Evolutionary conservation across 2,329 filamentous ascomycete species (phyloP).

Genomic region (Keithomyces neogunnii): DNA sequence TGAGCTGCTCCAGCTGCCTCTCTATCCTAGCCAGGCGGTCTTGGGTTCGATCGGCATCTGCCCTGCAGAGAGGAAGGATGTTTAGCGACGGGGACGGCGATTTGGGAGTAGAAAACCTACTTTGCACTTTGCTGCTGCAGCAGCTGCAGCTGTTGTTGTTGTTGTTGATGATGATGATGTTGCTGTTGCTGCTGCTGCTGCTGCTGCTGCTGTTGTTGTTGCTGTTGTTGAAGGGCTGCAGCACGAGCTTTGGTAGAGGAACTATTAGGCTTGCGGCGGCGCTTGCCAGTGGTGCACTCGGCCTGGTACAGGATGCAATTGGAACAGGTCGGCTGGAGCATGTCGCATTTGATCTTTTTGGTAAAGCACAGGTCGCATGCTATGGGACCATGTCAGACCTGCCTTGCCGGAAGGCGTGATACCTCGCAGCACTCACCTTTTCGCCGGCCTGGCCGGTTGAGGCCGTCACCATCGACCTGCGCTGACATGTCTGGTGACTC

Average conservation of each 20-base stretch:
- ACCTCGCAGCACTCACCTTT: neutral
- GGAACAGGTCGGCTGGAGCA: slow-evolving; percentile 33
- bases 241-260: slow-evolving; percentile 1
- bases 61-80: neutral
- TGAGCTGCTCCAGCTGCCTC: slow-evolving; percentile 21
- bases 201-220: slow-evolving; percentile 6
- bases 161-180: too few species aligned
- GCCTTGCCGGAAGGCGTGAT: too few species aligned
- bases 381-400: slow-evolving; percentile 7
- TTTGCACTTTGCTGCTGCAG: too few species aligned
- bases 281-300: slow-evolving; percentile 23
- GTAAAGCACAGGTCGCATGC: slow-evolving; percentile 35
- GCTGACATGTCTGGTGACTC: neutral
- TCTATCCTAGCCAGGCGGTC: slow-evolving; percentile 22
- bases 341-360: slow-evolving; percentile 39
- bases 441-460: neutral
- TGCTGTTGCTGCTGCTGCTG: too few species aligned
- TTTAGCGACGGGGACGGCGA: too few species aligned
- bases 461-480: neutral
- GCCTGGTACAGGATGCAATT: slow-evolving; percentile 35
- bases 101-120: too few species aligned
- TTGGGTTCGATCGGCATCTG: slow-evolving; percentile 10
- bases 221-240: neutral
- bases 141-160: too few species aligned
- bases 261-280: slow-evolving; percentile 10